Conservation (phyloP, 2,329 filamentous ascomycete species). For the Apiospora hydei region DNA sequence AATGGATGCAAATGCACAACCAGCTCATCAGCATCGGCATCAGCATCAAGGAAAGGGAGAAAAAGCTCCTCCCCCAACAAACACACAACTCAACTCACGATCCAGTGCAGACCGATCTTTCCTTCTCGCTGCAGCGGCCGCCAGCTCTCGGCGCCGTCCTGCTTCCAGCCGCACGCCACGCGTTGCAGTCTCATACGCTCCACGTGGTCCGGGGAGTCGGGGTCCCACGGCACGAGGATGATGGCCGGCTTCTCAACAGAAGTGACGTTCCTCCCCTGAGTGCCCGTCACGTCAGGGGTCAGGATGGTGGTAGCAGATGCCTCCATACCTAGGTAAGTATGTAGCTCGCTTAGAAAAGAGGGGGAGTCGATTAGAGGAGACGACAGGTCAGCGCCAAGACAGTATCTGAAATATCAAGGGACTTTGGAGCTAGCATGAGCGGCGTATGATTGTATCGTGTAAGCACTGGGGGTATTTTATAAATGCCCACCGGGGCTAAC, state of each 20-base stretch:
- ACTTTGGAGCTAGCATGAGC: not conserved
- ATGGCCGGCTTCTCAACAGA: not conserved
- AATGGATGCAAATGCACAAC: too few relatives aligned
- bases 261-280: not conserved
- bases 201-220: slow-evolving; percentile 34
- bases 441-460: not conserved
- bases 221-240: slow-evolving; percentile 38
- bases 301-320: not conserved
- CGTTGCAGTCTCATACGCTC: slow-evolving; percentile 36
- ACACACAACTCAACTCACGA: slow-evolving; percentile 31
- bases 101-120: slow-evolving; percentile 31
- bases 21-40: too few relatives aligned
- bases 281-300: not conserved
- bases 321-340: not conserved
- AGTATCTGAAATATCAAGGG: not conserved
- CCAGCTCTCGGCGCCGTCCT: slow-evolving; percentile 33
- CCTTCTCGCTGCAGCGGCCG: slow-evolving; percentile 32
- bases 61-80: slow-evolving; percentile 29
- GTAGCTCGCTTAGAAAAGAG: not conserved
- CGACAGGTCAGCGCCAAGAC: not conserved
- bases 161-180: slow-evolving; percentile 37
- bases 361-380: too few relatives aligned
- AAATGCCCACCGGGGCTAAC: not conserved
- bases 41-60: too few relatives aligned
- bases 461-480: not conserved